These are phyloP conservation scores for Malus hybrid DNA, from an alignment of 331 rosid species.

Conservation along the genomic window DNA sequence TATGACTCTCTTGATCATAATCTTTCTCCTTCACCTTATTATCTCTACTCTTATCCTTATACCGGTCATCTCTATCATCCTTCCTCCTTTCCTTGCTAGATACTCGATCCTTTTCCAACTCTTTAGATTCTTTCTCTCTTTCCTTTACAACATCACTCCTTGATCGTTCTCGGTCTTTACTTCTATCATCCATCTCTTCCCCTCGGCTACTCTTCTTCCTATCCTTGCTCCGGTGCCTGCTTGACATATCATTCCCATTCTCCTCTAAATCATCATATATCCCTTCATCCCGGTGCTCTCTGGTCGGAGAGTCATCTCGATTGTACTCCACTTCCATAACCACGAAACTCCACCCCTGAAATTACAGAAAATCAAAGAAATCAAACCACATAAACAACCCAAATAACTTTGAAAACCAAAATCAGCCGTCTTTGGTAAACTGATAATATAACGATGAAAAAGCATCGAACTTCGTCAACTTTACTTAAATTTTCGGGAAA, in stretches of 20 bases:
- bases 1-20: slow-evolving; percentile 56
- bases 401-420: not conserved
- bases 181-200: slow-evolving; percentile 63
- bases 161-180: slow-evolving; percentile 48
- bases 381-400: not conserved
- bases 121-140: slow-evolving; percentile 43
- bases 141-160: slow-evolving; percentile 50
- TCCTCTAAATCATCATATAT: slow-evolving; percentile 33
- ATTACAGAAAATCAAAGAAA: not conserved
- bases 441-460: not conserved
- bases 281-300: slow-evolving; percentile 26
- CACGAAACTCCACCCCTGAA: not conserved
- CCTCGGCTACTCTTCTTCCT: slow-evolving; percentile 62
- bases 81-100: slow-evolving; percentile 55
- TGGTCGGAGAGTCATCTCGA: slow-evolving; percentile 33
- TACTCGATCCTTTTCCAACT: slow-evolving; percentile 45
- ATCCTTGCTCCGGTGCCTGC: slow-evolving; percentile 63
- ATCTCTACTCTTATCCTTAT: slow-evolving; percentile 58
- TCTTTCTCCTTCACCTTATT: slow-evolving; percentile 62
- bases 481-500: not conserved
- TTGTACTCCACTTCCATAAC: slow-evolving; percentile 52
- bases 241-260: slow-evolving; percentile 39
- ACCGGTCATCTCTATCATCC: slow-evolving; percentile 68
- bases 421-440: not conserved
- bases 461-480: not conserved